These are phyloP conservation scores for Xerophyta viscosa DNA, from an alignment of 106 monocot genomes.

Conservation along the genomic window DNA sequence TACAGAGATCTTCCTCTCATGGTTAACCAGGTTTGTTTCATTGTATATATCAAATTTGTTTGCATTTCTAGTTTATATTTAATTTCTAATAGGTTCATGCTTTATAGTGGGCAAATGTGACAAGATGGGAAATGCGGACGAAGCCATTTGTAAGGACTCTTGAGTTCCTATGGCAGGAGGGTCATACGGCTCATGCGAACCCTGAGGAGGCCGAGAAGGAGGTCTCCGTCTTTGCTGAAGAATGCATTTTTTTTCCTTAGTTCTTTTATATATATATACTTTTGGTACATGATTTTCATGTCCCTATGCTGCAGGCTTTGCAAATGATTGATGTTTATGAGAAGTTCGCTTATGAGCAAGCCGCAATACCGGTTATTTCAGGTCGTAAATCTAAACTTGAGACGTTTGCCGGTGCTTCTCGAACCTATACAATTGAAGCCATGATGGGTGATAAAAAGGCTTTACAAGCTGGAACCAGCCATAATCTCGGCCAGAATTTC, in stretches of 20 bases:
- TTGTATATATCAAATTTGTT: not conserved
- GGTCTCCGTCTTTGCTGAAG: slow-evolving; percentile 24
- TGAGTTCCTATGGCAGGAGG: slow-evolving; percentile 99
- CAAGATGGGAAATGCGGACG: slow-evolving; percentile 99
- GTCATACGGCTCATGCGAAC: slow-evolving; percentile 98
- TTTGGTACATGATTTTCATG: slow-evolving; percentile 23
- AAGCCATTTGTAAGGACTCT: slow-evolving; percentile 98
- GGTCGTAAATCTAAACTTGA: slow-evolving; percentile 87
- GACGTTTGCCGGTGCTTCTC: slow-evolving; percentile 91
- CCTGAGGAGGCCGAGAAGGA: slow-evolving; percentile 90
- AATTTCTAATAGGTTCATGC: not conserved
- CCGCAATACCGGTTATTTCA: slow-evolving; percentile 96
- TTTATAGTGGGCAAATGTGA: slow-evolving; percentile 93
- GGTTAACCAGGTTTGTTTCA: slow-evolving; percentile 75
- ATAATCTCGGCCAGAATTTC: slow-evolving; percentile 97
- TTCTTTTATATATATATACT: slow-evolving; percentile 5
- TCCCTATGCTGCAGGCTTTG: slow-evolving; percentile 64
- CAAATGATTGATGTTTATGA: slow-evolving; percentile 96
- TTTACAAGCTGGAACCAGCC: slow-evolving; percentile 97
- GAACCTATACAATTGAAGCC: slow-evolving; percentile 97
- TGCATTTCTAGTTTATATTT: not conserved
- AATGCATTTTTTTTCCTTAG: not conserved
- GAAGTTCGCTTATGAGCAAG: slow-evolving; percentile 93
- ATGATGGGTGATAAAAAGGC: slow-evolving; percentile 99
- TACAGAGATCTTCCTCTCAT: slow-evolving; percentile 96